Evolutionary conservation across 2,329 filamentous ascomycete genomes (phyloP), one percentile per base, ranked within the genome.

Genomic region (Fusarium continuum): DNA sequence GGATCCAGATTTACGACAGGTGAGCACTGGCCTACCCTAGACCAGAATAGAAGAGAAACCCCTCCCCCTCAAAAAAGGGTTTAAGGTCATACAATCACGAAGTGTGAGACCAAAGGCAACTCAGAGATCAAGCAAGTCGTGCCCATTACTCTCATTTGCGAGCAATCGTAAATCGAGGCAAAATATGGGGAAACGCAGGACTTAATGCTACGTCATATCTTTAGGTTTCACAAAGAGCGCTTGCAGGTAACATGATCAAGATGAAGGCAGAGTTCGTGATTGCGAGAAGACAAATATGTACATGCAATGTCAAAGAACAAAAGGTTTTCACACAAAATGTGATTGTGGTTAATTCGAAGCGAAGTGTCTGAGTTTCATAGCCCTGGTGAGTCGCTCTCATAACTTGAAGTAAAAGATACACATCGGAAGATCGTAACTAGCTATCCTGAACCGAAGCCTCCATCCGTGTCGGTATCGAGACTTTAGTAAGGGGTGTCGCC

Each of bases 401-500:
- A 25, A 64, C 14, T 45, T 35, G 28, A 34, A 44, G 32, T 31
- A 31, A 16, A 66, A 66, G 62, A 63, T 51, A 48, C 62, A 66
- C 35, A 66, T 66, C 63, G 40, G 56, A 41, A 53, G 34, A 32
- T 38, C 28, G 20, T 36, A 41, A 29, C 58, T 53, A 46, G 36
- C 57, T 46, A 40, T 26, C 17, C 35, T 20, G 54, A 58, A 32
- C 36, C 20, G 39, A 38, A 35, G 23, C 26, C 61, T 50, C 35
- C 38, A 55, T 48, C 43, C 46, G 32, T 35, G 25, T 22, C 32
- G 35, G 19, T 10, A 19, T 36, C 14, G 26, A 38, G 28, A 26
- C 23, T 46, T 65, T 69, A 69, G 67, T 65, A 69, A 19, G 67
- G 53, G 13, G 46, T 53, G 43, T 53, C 43, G 46, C 67, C 67